Base-by-base conservation (phyloP, 306 rosid genomes). In the Prunus mira region DNA sequence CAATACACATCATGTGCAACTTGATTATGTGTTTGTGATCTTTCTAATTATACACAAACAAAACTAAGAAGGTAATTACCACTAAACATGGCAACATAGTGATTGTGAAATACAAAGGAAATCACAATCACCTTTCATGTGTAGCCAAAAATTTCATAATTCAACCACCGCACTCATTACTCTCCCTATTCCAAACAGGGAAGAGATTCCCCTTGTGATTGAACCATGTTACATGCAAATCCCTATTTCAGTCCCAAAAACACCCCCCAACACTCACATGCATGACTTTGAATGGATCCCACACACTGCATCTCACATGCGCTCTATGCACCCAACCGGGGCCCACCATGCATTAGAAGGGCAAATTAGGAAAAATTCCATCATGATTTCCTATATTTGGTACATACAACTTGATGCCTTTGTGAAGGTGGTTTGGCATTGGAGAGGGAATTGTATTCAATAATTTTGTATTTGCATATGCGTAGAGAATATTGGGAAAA, bases 261-360 rank as follows among this genome's bases (percentile, higher is more conserved):
- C 62, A 10, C 7, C 28, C 61, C 43, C 8, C 67, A 3, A 3
- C 64, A 65, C 0, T 43, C 84, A 69, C 83, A 82, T 71, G 87
- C 78, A 72, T 71, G 32, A 56, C 70, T 69, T n/a, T 7, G 56
- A 64, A 34, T 57, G 69, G 84, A 72, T 78, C 76, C 82, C 80
- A 28, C 75, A 34, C 14, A 9, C 60, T 81, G 19, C 65, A 68
- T 73, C 41, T 66, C 43, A 43, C 79, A 46, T 79, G 78, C 75
- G 41, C 68, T 38, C 50, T 73, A 38, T 54, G 61, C 66, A 55
- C 50, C 61, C 32, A 47, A 15, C 47, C 22, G 17, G 54, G 79
- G 41, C 63, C 81, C 80, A 63, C 62, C 78, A 65, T 69, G 76
- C 72, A 17, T 75, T 51, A 47, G 1, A 20, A 72, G 82, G 80